Conservation (phyloP, 805 yeast genomes). For the Starmerella floricola region DNA sequence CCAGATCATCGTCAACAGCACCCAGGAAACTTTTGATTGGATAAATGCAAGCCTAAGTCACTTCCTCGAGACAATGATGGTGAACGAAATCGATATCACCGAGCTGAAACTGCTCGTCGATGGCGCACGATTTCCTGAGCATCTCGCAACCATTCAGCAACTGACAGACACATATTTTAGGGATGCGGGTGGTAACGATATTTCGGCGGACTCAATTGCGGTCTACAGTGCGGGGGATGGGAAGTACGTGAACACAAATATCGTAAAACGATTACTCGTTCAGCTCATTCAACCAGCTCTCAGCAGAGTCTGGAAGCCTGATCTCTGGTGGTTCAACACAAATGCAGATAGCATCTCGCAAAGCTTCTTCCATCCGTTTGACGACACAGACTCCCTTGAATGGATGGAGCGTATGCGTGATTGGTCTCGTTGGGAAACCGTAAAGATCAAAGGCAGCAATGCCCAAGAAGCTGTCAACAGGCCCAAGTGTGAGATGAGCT, state of each 20-base stretch:
- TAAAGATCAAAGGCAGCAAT: slow-evolving; percentile 7
- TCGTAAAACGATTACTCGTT: slow-evolving; percentile 21
- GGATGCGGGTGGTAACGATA: slow-evolving; percentile 1
- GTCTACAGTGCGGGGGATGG: slow-evolving; percentile 14
- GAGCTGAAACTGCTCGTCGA: slow-evolving; percentile 11
- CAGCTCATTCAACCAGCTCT: slow-evolving; percentile 7
- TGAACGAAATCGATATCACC: slow-evolving; percentile 29
- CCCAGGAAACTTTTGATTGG: slow-evolving; percentile 34
- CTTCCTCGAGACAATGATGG: slow-evolving; percentile 25
- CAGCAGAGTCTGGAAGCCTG: slow-evolving; percentile 12
- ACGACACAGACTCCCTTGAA: slow-evolving; percentile 22
- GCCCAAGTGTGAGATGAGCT: neutral
- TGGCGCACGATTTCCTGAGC: slow-evolving; percentile 8
- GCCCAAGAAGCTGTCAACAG: neutral
- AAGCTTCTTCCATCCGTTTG: slow-evolving; percentile 12
- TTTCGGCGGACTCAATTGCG: slow-evolving; percentile 11
- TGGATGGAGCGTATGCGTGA: slow-evolving; percentile 24
- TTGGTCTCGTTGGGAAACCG: slow-evolving; percentile 23
- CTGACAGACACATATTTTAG: slow-evolving; percentile 25
- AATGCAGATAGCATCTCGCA: slow-evolving; percentile 5
- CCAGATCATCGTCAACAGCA: slow-evolving; percentile 33
- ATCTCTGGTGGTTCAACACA: slow-evolving; percentile 15
- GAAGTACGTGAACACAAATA: slow-evolving; percentile 9
- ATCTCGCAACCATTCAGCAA: slow-evolving; percentile 23
- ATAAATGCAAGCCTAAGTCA: slow-evolving; percentile 29